phyloP scores from a whole-genome alignment of 2,329 filamentous ascomycete species.

The Ceratocystiopsis sp. region DNA sequence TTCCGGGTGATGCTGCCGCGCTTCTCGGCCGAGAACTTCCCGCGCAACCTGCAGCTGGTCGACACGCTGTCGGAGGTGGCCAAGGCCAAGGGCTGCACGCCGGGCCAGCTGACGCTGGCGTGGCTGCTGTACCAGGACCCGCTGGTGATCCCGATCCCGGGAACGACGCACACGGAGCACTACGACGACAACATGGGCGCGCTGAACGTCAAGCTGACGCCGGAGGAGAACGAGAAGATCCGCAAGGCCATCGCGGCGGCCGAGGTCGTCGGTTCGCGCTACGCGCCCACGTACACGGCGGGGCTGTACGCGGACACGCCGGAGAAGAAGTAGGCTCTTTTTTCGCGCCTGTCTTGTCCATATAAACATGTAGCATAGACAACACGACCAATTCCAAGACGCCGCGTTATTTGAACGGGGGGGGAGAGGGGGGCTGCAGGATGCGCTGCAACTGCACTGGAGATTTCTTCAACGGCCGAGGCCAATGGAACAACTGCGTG shows the following conservation, averaged over 20 bases:
- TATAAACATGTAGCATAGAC: no score
- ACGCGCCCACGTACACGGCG: neutral
- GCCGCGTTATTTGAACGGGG: no score
- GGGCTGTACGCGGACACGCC: slow-evolving; percentile 1
- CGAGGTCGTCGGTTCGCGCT: slow-evolving; percentile 4
- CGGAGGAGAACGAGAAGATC: slow-evolving; percentile 4
- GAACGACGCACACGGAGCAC: slow-evolving; percentile 16
- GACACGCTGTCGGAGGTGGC: slow-evolving; percentile 13
- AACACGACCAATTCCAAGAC: no score
- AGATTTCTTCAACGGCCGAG: no score
- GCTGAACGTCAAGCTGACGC: slow-evolving; percentile 9
- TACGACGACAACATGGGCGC: slow-evolving; percentile 16
- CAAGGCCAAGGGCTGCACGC: slow-evolving; percentile 20
- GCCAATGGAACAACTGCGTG: no score
- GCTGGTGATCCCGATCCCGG: slow-evolving; percentile 22
- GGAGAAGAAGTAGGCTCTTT: neutral
- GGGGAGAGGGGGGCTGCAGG: no score
- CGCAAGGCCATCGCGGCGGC: slow-evolving; percentile 4
- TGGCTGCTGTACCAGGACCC: slow-evolving; percentile 32
- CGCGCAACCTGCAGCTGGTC: slow-evolving; percentile 24
- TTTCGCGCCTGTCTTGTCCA: no score
- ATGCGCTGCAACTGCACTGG: no score
- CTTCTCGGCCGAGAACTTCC: slow-evolving; percentile 28
- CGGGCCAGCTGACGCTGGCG: slow-evolving; percentile 35
- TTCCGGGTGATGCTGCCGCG: slow-evolving; percentile 17